Percentiles rank a stretch among this genome's conserved stretches.
phyloP scores from a whole-genome alignment of 2,329 filamentous ascomycete genomes.

The Hypoxylon sp. region DNA sequence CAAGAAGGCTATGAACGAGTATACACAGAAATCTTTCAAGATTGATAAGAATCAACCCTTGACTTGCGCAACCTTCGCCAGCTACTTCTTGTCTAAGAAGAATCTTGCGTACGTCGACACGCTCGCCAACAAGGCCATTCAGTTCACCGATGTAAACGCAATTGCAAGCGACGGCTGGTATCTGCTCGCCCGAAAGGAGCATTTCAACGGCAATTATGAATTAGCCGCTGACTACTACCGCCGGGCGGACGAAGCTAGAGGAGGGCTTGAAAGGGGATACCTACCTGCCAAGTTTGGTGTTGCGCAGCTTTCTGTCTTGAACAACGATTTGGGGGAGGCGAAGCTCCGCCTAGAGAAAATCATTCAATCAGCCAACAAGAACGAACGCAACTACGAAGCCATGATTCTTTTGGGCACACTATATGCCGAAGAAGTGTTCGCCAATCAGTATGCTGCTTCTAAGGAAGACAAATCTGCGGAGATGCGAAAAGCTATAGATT shows the following conservation, averaged over 20 bases:
- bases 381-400: constrained; percentile 77
- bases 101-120: constrained; percentile 85
- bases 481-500: constrained; percentile 85
- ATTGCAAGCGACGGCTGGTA: constrained; percentile 99
- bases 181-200: constrained; percentile 89
- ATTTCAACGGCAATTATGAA: constrained; percentile 81
- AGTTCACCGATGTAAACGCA: constrained; percentile 94
- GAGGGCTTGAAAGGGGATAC: constrained; percentile 90
- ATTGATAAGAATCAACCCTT: constrained; percentile 91
- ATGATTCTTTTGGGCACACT: constrained; percentile 93
- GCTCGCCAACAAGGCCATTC: constrained; percentile 92
- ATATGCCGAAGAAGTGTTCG: constrained; percentile 94
- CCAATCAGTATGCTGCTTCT: constrained; percentile 76
- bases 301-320: constrained; percentile 88
- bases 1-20: constrained; percentile 94
- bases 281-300: constrained; percentile 95
- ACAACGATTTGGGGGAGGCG: constrained; percentile 88
- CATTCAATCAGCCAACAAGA: constrained; percentile 82
- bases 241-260: constrained; percentile 90
- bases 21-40: constrained; percentile 94
- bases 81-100: constrained; percentile 89
- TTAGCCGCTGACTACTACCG: constrained; percentile 89
- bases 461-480: constrained; percentile 92
- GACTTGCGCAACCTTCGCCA: constrained; percentile 90
- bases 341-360: constrained; percentile 97